Evolutionary conservation across 2,329 filamentous ascomycete species (phyloP).

Genomic region (Colletotrichum zoysiae): DNA sequence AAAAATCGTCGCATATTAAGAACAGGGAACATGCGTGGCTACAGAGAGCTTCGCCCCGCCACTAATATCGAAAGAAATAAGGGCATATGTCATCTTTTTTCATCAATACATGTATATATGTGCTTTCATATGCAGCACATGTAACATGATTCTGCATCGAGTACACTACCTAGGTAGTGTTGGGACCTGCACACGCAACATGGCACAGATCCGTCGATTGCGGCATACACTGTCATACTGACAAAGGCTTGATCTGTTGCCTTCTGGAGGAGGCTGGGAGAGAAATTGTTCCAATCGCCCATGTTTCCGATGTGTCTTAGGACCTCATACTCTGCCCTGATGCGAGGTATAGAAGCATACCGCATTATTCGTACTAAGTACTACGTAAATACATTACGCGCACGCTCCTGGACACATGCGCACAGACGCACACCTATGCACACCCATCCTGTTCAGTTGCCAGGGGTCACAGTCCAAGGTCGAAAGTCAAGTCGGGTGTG

Average conservation of each 20-base stretch:
- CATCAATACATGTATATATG: not conserved
- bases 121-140: not conserved
- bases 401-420: not conserved
- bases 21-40: constrained; percentile 19
- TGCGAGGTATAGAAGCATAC: not conserved
- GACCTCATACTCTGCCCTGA: not conserved
- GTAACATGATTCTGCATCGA: not conserved
- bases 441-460: not conserved
- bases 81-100: not conserved
- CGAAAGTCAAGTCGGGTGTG: not conserved
- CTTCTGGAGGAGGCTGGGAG: not conserved
- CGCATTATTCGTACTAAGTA: too few relatives aligned
- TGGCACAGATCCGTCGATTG: not conserved
- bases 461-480: constrained; percentile 3
- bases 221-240: not conserved
- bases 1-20: constrained; percentile 12
- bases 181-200: not conserved
- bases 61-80: constrained; percentile 16
- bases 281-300: not conserved
- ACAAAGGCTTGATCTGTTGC: not conserved
- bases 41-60: constrained; percentile 22
- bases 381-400: not conserved
- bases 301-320: not conserved
- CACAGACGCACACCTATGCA: not conserved
- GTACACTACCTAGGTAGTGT: not conserved